These are phyloP conservation scores for Ascochyta pisi DNA, from an alignment of 2,329 filamentous ascomycete genomes.

Conservation along the genomic window DNA sequence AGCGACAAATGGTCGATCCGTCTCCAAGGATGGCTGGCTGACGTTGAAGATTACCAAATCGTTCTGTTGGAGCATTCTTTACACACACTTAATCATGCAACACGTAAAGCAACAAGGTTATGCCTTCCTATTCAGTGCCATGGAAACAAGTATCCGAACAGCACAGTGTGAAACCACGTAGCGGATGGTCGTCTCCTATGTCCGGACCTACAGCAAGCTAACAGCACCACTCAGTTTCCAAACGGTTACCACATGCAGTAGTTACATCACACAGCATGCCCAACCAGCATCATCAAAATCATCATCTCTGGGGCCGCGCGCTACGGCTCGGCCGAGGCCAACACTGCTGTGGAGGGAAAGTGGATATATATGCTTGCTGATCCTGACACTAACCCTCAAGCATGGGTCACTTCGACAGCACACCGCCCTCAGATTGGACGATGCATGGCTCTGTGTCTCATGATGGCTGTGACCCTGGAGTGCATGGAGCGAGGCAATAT, in stretches of 20 bases:
- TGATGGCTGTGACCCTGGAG: not conserved
- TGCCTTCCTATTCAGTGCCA: too few species aligned
- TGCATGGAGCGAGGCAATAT: not conserved
- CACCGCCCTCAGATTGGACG: not conserved
- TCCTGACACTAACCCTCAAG: not conserved
- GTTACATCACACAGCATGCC: not conserved
- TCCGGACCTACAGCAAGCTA: not conserved
- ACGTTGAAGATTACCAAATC: not conserved
- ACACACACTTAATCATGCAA: too few species aligned
- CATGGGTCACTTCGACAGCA: not conserved
- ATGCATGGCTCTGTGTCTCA: not conserved
- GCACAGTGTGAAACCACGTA: not conserved
- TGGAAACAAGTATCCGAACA: too few species aligned
- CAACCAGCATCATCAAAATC: not conserved
- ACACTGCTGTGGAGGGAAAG: not conserved
- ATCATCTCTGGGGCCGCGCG: not conserved
- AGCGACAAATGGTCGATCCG: not conserved
- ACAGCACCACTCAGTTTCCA: not conserved
- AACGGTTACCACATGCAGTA: not conserved
- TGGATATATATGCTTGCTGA: conserved; percentile 7
- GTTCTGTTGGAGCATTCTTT: too few species aligned
- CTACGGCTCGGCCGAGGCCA: conserved; percentile 6
- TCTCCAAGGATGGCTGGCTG: not conserved
- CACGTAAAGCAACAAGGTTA: too few species aligned
- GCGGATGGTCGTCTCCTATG: not conserved